Evolutionary conservation across 805 yeast species (phyloP), one percentile per base, ranked within the genome.

Genomic region (Wickerhamomyces tratensis): DNA sequence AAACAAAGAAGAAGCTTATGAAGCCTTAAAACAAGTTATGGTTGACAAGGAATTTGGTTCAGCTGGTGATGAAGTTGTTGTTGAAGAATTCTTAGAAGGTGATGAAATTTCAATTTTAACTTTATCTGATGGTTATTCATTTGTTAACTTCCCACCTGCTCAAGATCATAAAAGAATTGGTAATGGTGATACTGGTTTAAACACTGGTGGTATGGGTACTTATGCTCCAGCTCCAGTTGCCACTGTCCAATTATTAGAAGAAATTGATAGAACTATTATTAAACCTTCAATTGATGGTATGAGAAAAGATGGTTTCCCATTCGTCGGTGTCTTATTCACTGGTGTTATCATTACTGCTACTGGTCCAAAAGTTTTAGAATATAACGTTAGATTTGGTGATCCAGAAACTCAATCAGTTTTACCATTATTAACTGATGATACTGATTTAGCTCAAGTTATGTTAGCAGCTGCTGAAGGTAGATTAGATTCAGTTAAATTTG

Each of bases 141-240:
- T 80, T 57, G 76, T 80, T 60, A 89, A 86, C 60, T 75, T 93
- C 45, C 99, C 99, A 37, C 86, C 98, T 38, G 96, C 98, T 27
- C 99, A 93, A 68, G 99, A 93, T 61, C 99, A 93, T 68, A 93
- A 93, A 69, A 81, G 98, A 63, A 75, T 84, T 52, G 95, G 95
- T 43, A 86, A 94, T 56, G 89, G 89, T 46, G 99, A 93, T 62
- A 69, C 79, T 35, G 99, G 99, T 26, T 73, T 91, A 48, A 93
- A 93, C 68, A 93, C 99, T 35, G 99, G 99, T 52, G 99, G 99
- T 49, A 93, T 93, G 99, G 99, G 99, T 49, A 95, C 98, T 7
- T 93, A 93, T 58, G 93, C 98, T 7, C 99, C 99, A 31, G 95
- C 98, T 10, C 98, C 98, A 43, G 72, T 87, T 48, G 98, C 94